Base-by-base conservation (phyloP, 352 stramenopile species). In the Pythium sukuiense region DNA sequence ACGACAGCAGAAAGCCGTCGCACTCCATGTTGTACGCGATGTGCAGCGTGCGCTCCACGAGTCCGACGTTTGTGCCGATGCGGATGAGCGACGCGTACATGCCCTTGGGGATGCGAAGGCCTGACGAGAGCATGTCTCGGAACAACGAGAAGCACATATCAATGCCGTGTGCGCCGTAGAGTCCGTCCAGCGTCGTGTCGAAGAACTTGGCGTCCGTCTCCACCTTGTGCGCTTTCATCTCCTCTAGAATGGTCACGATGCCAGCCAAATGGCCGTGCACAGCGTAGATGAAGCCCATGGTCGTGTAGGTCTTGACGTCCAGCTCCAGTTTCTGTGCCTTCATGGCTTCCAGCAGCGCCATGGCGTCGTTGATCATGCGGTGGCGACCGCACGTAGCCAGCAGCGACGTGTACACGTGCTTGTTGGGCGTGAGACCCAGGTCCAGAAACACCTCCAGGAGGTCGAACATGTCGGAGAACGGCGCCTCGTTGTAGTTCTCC, bases 21-120 rank as follows among this genome's bases (percentile, higher is more conserved):
- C 85, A 93, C 58, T 93, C 85, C 85, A 93, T 93, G 58, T 93
- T 88, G 72, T 88, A 91, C 14, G 85, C 85, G 20, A 93, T 50
- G 55, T 89, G 77, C 52, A 93, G 70, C 14, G 85, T 90, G 35
- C 84, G 80, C 62, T 89, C 76, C 24, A 91, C 72, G 48, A 93
- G 74, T 13, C 83, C 83, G 35, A 74, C 74, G 12, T 70, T 67
- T 9, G 77, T 90, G 39, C 85, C 85, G n/a, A 88, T 63, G 13
- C 75, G 69, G 45, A 93, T 63, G 27, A 93, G 72, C 48, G 85
- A 69, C 26, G 61, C 54, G 71, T 92, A 93, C 59, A 93, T 69
- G 0, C 77, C 80, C 64, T 81, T 59, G 0, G 85, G 83, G 54
- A 90, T 83, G 2, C 54, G 8, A 12, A 91, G 16, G 16, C 77